Evolutionary conservation across 2,329 filamentous ascomycete species (phyloP).

Genomic region (Monosporascus cannonballus): DNA sequence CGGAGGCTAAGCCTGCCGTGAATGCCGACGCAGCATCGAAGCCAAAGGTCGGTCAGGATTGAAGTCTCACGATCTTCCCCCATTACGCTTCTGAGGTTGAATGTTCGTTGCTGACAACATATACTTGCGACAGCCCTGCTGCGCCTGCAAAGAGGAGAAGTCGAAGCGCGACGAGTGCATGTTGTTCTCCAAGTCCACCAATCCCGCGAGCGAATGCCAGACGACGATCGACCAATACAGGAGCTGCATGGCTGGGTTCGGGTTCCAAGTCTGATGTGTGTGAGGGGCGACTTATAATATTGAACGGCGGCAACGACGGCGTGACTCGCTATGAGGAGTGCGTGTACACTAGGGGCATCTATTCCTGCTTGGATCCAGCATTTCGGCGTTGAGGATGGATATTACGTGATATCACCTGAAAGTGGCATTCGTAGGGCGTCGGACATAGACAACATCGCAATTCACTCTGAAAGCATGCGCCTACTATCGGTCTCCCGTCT

Average conservation of each 20-base stretch:
- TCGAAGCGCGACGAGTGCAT: constrained; percentile 93
- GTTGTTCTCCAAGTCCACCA: constrained; percentile 83
- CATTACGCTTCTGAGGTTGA: no score
- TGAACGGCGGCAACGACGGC: constrained; percentile 4
- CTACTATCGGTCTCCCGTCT: background rate
- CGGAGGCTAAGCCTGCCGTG: constrained; percentile 16
- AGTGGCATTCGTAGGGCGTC: background rate
- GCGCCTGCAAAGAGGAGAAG: constrained; percentile 96
- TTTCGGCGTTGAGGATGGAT: background rate
- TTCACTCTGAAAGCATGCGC: background rate
- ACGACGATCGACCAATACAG: constrained; percentile 79
- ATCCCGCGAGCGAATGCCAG: constrained; percentile 80
- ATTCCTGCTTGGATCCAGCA: background rate
- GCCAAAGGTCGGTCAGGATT: constrained; percentile 23
- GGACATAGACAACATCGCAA: background rate
- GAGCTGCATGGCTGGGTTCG: constrained; percentile 87
- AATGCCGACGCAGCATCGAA: constrained; percentile 20
- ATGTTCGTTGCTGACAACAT: no score
- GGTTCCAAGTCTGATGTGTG: constrained; percentile 61
- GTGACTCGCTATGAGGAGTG: background rate
- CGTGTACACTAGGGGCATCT: constrained; percentile 9
- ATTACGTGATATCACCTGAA: background rate
- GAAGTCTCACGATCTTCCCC: no score
- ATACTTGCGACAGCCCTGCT: constrained; percentile 66
- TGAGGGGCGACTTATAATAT: background rate